Evolutionary conservation across 2,329 filamentous ascomycete species (phyloP).

Genomic region (Didymella arachidicola): DNA sequence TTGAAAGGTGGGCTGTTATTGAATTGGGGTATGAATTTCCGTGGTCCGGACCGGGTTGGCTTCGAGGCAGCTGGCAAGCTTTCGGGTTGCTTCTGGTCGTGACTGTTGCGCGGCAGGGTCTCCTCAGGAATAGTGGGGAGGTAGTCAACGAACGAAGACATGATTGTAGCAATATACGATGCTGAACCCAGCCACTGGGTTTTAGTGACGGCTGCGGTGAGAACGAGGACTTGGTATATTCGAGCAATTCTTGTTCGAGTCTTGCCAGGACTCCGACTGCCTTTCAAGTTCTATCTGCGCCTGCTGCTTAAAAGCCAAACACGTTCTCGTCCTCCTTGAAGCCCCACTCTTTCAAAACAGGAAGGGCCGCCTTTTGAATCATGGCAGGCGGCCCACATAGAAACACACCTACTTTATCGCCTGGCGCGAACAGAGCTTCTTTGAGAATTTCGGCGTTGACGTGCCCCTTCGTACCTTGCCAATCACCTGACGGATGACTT

Average conservation of each 20-base stretch:
- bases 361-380: constrained; percentile 62
- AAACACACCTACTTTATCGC: constrained; percentile 54
- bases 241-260: neutral
- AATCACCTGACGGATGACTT: constrained; percentile 54
- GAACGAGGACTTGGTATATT: neutral
- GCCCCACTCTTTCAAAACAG: constrained; percentile 57
- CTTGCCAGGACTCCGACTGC: neutral
- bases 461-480: constrained; percentile 58
- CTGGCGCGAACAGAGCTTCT: constrained; percentile 54
- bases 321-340: constrained; percentile 57
- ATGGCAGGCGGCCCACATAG: constrained; percentile 61
- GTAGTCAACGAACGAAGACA: neutral
- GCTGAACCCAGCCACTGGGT: neutral
- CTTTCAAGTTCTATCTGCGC: neutral
- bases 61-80: neutral
- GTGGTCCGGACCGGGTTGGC: neutral
- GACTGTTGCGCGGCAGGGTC: neutral
- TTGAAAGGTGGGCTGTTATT: constrained; percentile 24
- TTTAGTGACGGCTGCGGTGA: neutral
- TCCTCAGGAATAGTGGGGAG: neutral
- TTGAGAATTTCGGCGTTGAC: constrained; percentile 55
- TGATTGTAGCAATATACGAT: neutral
- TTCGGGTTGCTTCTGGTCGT: neutral
- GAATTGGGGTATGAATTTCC: constrained; percentile 20
- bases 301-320: constrained; percentile 51